Percentiles rank a stretch among this genome's conserved stretches.
Evolutionary conservation across 2,329 filamentous ascomycete species (phyloP).

Genomic region (Trichoderma sp.): DNA sequence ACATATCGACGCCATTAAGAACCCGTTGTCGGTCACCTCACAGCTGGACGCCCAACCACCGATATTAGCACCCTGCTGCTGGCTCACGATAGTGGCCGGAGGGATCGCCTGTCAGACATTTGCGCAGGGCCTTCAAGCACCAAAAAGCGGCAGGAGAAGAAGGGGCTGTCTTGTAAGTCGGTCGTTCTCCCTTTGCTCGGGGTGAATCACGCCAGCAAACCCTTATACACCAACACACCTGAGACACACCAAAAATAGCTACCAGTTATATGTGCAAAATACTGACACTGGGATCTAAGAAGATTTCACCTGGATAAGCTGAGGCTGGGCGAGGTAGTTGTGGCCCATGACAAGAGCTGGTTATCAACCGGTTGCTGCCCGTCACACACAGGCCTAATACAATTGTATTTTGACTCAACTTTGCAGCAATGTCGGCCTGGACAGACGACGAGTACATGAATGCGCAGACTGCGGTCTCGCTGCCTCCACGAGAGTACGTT

Average conservation of each 20-base stretch:
- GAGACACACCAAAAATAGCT: neutral
- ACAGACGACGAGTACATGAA: conserved; percentile 60
- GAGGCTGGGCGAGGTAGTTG: neutral
- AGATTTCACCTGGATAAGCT: neutral
- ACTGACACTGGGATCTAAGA: neutral
- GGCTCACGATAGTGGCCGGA: neutral
- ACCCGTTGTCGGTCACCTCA: neutral
- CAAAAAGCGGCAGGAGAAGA: neutral
- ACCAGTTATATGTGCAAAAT: neutral
- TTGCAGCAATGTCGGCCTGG: conserved; percentile 51
- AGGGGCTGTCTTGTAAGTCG: conserved; percentile 2
- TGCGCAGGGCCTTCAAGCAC: neutral
- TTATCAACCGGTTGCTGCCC: neutral
- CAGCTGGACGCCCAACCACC: neutral
- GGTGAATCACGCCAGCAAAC: neutral
- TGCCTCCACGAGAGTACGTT: conserved; percentile 69
- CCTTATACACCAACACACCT: neutral
- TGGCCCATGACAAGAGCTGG: neutral
- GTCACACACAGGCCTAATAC: conserved; percentile 18
- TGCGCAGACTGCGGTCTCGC: conserved; percentile 51
- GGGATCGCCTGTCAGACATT: neutral
- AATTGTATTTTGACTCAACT: neutral
- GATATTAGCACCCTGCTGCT: neutral
- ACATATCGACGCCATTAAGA: neutral
- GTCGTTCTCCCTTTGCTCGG: neutral